phyloP scores from a whole-genome alignment of 2,329 filamentous ascomycete genomes.

The Ophiostoma ulmi region DNA sequence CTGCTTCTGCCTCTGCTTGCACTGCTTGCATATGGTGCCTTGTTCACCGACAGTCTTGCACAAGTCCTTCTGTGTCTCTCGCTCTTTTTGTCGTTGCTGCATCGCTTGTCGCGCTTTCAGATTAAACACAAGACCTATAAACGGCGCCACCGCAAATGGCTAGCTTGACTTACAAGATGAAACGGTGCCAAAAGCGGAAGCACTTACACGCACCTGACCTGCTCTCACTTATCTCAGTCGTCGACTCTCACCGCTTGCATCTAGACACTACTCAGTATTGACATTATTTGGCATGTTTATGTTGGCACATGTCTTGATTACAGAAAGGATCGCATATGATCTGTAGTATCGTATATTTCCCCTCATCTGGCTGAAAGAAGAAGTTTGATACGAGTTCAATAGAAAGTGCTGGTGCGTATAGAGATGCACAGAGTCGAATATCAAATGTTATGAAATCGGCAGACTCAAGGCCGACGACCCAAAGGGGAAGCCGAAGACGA shows the following conservation, averaged over 20 bases:
- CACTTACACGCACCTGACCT: not conserved
- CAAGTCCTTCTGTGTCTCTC: no score
- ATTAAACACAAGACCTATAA: not conserved
- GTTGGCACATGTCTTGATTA: not conserved
- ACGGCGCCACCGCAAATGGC: slow-evolving; percentile 10
- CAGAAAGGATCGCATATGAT: not conserved
- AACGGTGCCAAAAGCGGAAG: not conserved
- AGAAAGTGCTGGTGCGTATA: not conserved
- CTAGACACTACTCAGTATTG: not conserved
- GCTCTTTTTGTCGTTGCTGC: not conserved
- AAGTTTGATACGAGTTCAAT: not conserved
- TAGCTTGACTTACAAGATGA: not conserved
- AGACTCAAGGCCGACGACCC: not conserved
- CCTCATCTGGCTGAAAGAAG: slow-evolving; percentile 1
- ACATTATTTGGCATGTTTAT: not conserved
- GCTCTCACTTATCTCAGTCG: not conserved
- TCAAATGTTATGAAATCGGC: no score
- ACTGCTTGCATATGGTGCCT: no score
- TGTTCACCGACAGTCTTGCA: no score
- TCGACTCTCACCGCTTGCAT: not conserved
- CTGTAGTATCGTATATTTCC: not conserved
- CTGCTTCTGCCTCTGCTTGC: no score
- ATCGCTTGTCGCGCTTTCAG: not conserved
- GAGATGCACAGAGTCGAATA: no score
- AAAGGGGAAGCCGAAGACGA: slow-evolving; percentile 12